These are phyloP conservation scores for Aspergillus ostianus DNA, from an alignment of 495 filamentous ascomycete genomes.

Conservation along the genomic window DNA sequence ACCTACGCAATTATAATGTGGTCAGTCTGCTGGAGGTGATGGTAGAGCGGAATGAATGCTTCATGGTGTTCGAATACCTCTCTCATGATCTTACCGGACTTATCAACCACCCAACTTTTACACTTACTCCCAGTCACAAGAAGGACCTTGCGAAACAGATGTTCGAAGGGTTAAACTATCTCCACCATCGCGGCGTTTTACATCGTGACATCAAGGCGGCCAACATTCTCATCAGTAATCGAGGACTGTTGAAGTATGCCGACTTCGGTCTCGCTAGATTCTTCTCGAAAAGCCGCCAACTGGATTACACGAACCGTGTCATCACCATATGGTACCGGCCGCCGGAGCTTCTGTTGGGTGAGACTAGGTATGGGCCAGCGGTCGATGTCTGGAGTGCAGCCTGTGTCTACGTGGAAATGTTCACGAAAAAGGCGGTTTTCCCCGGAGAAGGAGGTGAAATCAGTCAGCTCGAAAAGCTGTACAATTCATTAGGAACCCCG, in stretches of 20 bases:
- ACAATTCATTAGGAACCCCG: slow-evolving; percentile 88
- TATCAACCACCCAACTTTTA: slow-evolving; percentile 92
- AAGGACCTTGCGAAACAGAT: slow-evolving; percentile 93
- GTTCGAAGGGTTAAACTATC: slow-evolving; percentile 91
- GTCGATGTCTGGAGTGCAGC: slow-evolving; percentile 98
- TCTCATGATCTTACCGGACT: slow-evolving; percentile 88
- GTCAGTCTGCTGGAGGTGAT: slow-evolving; percentile 85
- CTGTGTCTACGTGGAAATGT: slow-evolving; percentile 95
- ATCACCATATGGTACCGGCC: slow-evolving; percentile 96
- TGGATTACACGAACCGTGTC: slow-evolving; percentile 98
- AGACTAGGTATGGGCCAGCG: slow-evolving; percentile 89
- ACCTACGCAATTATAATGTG: slow-evolving; percentile 86
- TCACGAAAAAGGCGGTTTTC: slow-evolving; percentile 92
- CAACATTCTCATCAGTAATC: slow-evolving; percentile 90
- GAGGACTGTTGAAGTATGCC: slow-evolving; percentile 85
- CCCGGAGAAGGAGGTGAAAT: slow-evolving; percentile 93
- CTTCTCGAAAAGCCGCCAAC: slow-evolving; percentile 84
- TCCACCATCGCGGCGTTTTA: slow-evolving; percentile 88
- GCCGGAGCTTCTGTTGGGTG: slow-evolving; percentile 88
- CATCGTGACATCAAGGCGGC: slow-evolving; percentile 95
- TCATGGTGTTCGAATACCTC: slow-evolving; percentile 99
- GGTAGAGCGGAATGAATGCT: slow-evolving; percentile 98
- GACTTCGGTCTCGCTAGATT: slow-evolving; percentile 98
- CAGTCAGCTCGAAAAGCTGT: slow-evolving; percentile 94
- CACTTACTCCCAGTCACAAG: slow-evolving; percentile 80